A percentile compares a stretch with the other conserved stretches of the same genome.
Conservation (phyloP, 352 stramenopile species). For the Chloridella minuta region DNA sequence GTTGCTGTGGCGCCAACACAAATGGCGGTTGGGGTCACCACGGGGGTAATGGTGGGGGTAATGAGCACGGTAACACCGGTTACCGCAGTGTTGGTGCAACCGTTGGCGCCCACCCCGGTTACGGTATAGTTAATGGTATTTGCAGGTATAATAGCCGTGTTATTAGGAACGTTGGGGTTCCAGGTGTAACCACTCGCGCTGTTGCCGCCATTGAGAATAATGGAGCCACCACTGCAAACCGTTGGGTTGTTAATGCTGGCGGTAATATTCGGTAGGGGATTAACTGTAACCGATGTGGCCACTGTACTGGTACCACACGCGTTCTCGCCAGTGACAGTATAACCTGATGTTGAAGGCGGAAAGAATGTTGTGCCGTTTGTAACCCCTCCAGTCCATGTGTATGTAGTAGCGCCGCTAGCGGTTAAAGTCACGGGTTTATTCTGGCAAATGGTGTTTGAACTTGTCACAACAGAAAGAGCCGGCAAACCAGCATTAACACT, state of each 20-base stretch:
- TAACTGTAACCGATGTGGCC: background rate
- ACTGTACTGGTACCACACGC: background rate
- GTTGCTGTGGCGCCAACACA: too few relatives aligned
- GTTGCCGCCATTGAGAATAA: background rate
- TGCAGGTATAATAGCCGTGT: too few relatives aligned
- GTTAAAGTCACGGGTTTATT: background rate
- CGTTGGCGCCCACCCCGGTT: background rate
- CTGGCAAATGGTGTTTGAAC: background rate
- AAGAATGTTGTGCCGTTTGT: background rate
- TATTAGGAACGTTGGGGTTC: background rate
- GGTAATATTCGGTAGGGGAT: background rate
- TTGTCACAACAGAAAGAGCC: background rate
- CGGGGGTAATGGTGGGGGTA: too few relatives aligned
- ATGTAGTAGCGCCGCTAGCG: background rate
- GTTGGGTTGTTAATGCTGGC: background rate
- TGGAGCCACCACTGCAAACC: background rate
- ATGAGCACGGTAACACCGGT: background rate
- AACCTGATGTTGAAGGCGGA: background rate
- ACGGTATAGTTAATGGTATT: background rate
- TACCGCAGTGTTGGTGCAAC: background rate
- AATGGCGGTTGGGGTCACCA: too few relatives aligned
- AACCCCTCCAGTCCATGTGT: background rate
- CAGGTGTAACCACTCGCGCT: background rate
- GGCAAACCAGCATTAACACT: background rate
- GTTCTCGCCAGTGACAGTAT: background rate